Evolutionary conservation across 768 basidiomycete species (phyloP), one percentile per base, ranked within the genome.

Genomic region (Lentinula sp.): DNA sequence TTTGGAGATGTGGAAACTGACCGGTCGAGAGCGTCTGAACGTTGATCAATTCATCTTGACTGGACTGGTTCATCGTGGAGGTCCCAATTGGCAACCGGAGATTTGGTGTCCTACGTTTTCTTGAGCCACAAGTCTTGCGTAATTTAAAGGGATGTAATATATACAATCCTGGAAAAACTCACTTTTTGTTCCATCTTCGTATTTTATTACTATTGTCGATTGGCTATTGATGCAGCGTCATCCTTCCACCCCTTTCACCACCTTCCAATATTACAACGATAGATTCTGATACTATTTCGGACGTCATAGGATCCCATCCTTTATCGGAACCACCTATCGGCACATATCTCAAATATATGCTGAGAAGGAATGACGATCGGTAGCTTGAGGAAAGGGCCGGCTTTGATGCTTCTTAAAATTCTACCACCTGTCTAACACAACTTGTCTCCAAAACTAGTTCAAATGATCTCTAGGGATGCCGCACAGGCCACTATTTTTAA

Each of bases 31-130:
- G 43, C 67, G 70, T 18, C 35, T 70, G 58, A 35, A 71, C n/a
- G 64, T 73, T 57, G 62, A 68, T 35, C 70, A 76, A 42, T 66
- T 79, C 8, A 66, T 76, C 51, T 72, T 83, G 62, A 76, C 76
- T 56, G 68, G 70, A 46, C 59, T 79, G 42, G 64, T 72, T 9
- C 79, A 79, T 60, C 68, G 71, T 54, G 74, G 72, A 10, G 77
- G 77, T n/a, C 71, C 73, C 35, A 67, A 67, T 39, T 81, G 80
- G 79, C 76, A 79, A 58, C 69, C 74, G 18, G 79, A 78, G 59
- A 63, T 81, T 35, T 77, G 77, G 72, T 69, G 66, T 54, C 64
- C 61, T 41, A 8, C 4, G 13, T n/a, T n/a, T 15, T 10, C 15
- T 71, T 70, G 0, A 64, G 59, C n/a, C 42, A 49, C 28, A 12